A percentile compares a stretch with the other conserved stretches of the same genome.
Conservation (phyloP, 148 eudicot species). For the Pouteria glomerata region DNA sequence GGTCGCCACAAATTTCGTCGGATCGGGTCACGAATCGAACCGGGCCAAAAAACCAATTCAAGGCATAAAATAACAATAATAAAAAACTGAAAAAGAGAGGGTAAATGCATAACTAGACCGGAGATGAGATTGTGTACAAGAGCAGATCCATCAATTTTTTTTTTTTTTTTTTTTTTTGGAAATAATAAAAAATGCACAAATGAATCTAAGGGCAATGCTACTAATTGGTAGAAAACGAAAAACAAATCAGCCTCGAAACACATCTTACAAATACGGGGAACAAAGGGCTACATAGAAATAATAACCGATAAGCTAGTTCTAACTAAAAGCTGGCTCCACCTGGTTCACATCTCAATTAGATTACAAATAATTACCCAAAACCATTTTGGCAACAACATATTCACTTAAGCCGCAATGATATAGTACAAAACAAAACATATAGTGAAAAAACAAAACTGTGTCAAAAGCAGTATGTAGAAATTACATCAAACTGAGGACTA, state of each 20-base stretch:
- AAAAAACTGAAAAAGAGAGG: no score
- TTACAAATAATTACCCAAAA: not conserved
- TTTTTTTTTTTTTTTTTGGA: no score
- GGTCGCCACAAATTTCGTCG: no score
- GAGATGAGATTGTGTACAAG: no score
- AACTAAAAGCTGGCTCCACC: no score
- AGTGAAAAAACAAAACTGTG: constrained; percentile 31
- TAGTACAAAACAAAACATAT: not conserved
- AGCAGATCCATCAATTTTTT: no score
- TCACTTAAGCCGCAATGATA: constrained; percentile 7
- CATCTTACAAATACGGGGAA: not conserved
- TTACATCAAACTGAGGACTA: constrained; percentile 20
- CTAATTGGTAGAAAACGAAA: no score
- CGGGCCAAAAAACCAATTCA: no score
- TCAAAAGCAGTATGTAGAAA: constrained; percentile 12
- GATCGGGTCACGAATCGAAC: no score
- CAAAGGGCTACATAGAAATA: not conserved
- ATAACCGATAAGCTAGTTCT: not conserved
- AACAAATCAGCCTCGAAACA: not conserved
- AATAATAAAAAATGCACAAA: no score
- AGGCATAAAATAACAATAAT: no score
- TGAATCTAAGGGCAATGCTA: not conserved
- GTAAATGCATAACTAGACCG: no score
- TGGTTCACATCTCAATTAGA: constrained; percentile 6
- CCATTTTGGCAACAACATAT: not conserved